Evolutionary conservation across 345 rosid genomes (phyloP), one percentile per base, ranked within the genome.

Genomic region (Boechera divaricarpa): DNA sequence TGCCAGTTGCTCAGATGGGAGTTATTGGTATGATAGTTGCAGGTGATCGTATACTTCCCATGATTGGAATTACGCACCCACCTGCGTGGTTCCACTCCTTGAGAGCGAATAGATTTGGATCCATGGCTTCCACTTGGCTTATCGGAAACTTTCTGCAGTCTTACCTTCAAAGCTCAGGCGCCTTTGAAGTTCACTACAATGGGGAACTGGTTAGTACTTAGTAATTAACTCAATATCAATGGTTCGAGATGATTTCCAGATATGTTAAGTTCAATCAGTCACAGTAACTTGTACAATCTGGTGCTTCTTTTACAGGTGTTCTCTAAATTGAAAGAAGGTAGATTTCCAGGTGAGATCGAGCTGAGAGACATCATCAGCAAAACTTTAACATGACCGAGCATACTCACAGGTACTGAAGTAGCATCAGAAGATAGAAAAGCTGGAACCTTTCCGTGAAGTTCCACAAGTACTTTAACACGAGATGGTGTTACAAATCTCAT

Each of bases 291-390:
- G 7, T 59, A 54, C 52, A 4, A 28, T 35, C 52, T 36, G n/a
- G 54, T 77, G 18, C 18, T 63, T 56, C 1, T 54, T 9, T 56
- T 74, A 29, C 79, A 91, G 98, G 91, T 91, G 58, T 91, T 84
- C 83, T 94, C 98, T 31, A 94, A 94, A 69, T 78, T 86, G 81
- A 83, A 79, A 82, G 91, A 87, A 82, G 94, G 86, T 69, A 87
- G 97, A 66, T 91, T 91, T 75, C 97, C 96, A 0, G 97, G 97
- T 12, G 96, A 91, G 79, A 90, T 91, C 29, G 97, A 94, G 76
- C 76, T 91, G 41, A 85, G 85, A 80, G 98, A 94, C 79, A 76
- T 88, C 52, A 79, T 91, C 35, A 80, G 85, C 41, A 85, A 70
- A 76, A 82, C 78, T 51, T 53, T 90, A 82, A 75, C 85, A 29